A percentile compares a stretch with the other conserved stretches of the same genome.
phyloP scores from a whole-genome alignment of 1,139 yeast species.

The Yamadazyma triangularis region DNA sequence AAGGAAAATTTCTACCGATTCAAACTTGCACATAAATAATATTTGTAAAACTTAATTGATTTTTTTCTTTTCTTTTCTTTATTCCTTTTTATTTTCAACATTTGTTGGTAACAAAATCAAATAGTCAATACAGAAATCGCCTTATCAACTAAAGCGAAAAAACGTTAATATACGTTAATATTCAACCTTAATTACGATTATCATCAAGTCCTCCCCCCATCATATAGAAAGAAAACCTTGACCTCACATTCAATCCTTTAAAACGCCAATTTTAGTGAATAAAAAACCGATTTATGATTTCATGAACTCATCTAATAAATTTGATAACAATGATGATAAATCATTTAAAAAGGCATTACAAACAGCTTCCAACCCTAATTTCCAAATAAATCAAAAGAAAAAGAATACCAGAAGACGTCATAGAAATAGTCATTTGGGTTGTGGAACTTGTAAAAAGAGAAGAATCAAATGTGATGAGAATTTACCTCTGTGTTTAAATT shows the following conservation, averaged over 20 bases:
- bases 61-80: neutral
- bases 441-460: constrained; percentile 64
- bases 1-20: neutral
- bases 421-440: constrained; percentile 59
- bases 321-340: constrained; percentile 9
- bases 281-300: neutral
- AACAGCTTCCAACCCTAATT: constrained; percentile 14
- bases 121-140: too few species aligned
- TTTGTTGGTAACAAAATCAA: too few species aligned
- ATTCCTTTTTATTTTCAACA: too few species aligned
- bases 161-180: too few species aligned
- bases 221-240: too few species aligned
- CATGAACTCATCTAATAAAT: constrained; percentile 3
- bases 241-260: too few species aligned
- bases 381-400: constrained; percentile 17
- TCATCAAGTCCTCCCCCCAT: too few species aligned
- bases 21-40: neutral
- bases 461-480: constrained; percentile 67
- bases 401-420: constrained; percentile 56
- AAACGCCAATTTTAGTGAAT: too few species aligned
- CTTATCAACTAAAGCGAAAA: too few species aligned
- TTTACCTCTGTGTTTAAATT: constrained; percentile 57
- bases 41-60: neutral
- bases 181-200: too few species aligned
- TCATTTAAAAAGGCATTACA: constrained; percentile 14